Conservation (phyloP, 129 eudicot species). For the Centrapalus pauciflorus region DNA sequence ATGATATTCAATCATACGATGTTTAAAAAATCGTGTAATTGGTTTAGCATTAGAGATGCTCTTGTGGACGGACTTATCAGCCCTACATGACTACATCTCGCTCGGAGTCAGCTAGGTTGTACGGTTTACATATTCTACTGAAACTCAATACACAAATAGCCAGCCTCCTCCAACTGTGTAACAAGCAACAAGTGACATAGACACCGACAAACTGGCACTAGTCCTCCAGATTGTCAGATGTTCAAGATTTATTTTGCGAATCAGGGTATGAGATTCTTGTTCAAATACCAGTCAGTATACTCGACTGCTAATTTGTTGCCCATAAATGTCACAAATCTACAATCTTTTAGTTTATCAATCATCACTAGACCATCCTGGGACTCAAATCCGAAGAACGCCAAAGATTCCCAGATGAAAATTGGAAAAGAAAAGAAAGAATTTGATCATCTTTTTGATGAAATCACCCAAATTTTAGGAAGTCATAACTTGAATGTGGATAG, state of each 20-base stretch:
- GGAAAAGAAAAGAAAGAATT: constrained; percentile 22
- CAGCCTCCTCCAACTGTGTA: no score
- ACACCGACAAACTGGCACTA: no score
- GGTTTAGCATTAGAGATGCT: no score
- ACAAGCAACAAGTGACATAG: no score
- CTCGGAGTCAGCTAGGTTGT: no score
- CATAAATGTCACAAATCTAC: constrained; percentile 17
- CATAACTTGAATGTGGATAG: constrained; percentile 20
- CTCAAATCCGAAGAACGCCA: constrained; percentile 26
- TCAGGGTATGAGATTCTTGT: constrained; percentile 38
- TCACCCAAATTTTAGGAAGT: constrained; percentile 56
- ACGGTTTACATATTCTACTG: no score
- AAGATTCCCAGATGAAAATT: constrained; percentile 6
- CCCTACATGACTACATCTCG: no score
- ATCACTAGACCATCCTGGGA: constrained; percentile 18
- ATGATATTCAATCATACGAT: no score
- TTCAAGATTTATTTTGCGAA: background rate
- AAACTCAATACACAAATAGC: no score
- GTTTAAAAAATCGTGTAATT: no score
- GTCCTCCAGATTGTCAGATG: no score
- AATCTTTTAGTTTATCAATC: constrained; percentile 15
- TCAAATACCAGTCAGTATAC: constrained; percentile 22
- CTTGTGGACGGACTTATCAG: no score
- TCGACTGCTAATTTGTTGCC: constrained; percentile 22
- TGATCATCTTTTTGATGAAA: constrained; percentile 54